phyloP scores from a whole-genome alignment of 1,284 basidiomycete species.

The Inonotus hispidus region DNA sequence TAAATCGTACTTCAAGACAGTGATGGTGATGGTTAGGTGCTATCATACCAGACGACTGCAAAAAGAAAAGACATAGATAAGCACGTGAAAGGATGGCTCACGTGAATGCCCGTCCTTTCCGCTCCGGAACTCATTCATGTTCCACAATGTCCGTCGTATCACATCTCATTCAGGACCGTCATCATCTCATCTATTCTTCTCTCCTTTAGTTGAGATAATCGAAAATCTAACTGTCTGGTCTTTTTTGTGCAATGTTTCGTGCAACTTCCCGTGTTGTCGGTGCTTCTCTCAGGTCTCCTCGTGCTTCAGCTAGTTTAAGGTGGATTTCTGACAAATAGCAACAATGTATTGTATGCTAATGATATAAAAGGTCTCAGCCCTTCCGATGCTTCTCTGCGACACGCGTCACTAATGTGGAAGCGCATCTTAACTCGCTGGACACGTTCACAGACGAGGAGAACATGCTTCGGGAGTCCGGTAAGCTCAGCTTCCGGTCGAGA shows the following conservation, averaged over 20 bases:
- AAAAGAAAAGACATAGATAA: not conserved
- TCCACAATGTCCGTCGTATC: not conserved
- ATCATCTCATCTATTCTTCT: not conserved
- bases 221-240: too few species aligned
- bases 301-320: not conserved
- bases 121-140: not conserved
- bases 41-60: too few species aligned
- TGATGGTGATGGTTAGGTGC: not conserved
- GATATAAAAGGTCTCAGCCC: not conserved
- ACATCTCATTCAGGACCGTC: not conserved
- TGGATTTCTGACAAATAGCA: not conserved
- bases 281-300: not conserved
- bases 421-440: slow-evolving; percentile 55
- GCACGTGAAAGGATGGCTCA: not conserved
- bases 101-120: not conserved
- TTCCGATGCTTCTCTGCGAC: slow-evolving; percentile 35
- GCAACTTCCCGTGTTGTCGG: not conserved
- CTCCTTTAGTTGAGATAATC: too few species aligned
- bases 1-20: not conserved
- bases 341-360: not conserved
- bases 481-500: slow-evolving; percentile 20
- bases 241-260: slow-evolving; percentile 1
- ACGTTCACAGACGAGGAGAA: slow-evolving; percentile 88
- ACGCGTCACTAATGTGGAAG: slow-evolving; percentile 30
- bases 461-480: slow-evolving; percentile 86